Conservation (phyloP, 352 stramenopile species). For the Phytophthora europaea region DNA sequence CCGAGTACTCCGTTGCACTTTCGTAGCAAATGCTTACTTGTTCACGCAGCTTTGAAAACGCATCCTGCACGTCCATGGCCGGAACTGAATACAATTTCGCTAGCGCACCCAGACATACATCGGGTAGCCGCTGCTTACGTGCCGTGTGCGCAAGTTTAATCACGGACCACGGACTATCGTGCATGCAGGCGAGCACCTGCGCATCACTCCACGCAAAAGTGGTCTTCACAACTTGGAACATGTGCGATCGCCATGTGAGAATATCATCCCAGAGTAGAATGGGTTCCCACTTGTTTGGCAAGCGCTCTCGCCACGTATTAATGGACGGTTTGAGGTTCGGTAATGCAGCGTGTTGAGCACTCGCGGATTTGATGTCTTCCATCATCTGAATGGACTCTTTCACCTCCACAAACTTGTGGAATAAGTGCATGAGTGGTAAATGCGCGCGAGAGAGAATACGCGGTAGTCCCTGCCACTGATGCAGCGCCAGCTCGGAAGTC, state of each 20-base stretch:
- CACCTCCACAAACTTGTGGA: conserved; percentile 94
- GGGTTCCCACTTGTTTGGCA: conserved; percentile 95
- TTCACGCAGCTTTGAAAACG: conserved; percentile 93
- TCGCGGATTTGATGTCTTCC: conserved; percentile 88
- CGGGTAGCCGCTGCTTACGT: conserved; percentile 90
- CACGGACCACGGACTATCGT: conserved; percentile 94
- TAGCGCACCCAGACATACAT: conserved; percentile 89
- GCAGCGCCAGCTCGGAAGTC: conserved; percentile 83
- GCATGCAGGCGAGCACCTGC: conserved; percentile 91
- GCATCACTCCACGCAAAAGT: conserved; percentile 90
- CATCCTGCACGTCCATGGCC: conserved; percentile 94
- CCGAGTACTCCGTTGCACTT: conserved; percentile 87
- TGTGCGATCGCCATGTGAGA: conserved; percentile 94
- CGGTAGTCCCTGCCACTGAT: conserved; percentile 92
- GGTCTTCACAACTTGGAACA: conserved; percentile 93
- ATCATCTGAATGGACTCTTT: conserved; percentile 95
- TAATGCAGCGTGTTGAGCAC: conserved; percentile 74
- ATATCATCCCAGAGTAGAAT: conserved; percentile 95
- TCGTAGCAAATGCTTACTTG: conserved; percentile 95
- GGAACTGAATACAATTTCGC: conserved; percentile 90
- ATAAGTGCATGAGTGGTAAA: conserved; percentile 88
- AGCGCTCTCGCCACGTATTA: conserved; percentile 93
- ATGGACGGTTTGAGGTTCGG: conserved; percentile 93
- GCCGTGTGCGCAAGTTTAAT: conserved; percentile 93
- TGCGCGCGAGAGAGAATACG: conserved; percentile 81